Conservation (phyloP, 2,329 filamentous ascomycete species). For the Coniochaeta sp. region DNA sequence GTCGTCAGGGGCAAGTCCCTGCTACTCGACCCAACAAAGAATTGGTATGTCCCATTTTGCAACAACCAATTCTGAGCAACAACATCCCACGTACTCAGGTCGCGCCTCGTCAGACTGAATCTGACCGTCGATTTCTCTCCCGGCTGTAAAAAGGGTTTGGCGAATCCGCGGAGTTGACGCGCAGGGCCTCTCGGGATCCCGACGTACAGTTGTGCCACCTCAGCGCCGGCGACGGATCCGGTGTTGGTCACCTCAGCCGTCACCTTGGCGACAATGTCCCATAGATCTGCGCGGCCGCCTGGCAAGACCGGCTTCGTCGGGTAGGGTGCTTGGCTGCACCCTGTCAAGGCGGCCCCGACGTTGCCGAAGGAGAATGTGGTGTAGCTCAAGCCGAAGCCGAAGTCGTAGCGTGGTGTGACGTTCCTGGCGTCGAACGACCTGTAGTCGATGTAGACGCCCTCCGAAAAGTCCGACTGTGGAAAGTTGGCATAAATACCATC, state of each 20-base stretch:
- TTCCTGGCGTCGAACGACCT: slow-evolving; percentile 42
- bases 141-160: slow-evolving; percentile 46
- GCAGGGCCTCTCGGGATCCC: slow-evolving; percentile 38
- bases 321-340: slow-evolving; percentile 25
- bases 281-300: slow-evolving; percentile 40
- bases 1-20: too few species aligned
- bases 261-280: slow-evolving; percentile 36
- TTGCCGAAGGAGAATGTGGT: slow-evolving; percentile 43
- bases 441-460: slow-evolving; percentile 48
- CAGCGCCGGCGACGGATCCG: slow-evolving; percentile 33
- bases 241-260: slow-evolving; percentile 33
- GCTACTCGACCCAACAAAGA: slow-evolving; percentile 42
- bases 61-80: slow-evolving; percentile 54
- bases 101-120: slow-evolving; percentile 53
- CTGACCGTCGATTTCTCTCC: slow-evolving; percentile 35
- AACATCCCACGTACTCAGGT: slow-evolving; percentile 62
- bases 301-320: slow-evolving; percentile 31
- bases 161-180: slow-evolving; percentile 59
- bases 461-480: slow-evolving; percentile 43
- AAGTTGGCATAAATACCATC: slow-evolving; percentile 45
- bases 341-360: too few species aligned
- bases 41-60: slow-evolving; percentile 32
- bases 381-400: slow-evolving; percentile 51
- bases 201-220: slow-evolving; percentile 43
- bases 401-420: slow-evolving; percentile 45